Conservation (phyloP, 768 basidiomycete genomes). For the Crassisporium funariophilum region DNA sequence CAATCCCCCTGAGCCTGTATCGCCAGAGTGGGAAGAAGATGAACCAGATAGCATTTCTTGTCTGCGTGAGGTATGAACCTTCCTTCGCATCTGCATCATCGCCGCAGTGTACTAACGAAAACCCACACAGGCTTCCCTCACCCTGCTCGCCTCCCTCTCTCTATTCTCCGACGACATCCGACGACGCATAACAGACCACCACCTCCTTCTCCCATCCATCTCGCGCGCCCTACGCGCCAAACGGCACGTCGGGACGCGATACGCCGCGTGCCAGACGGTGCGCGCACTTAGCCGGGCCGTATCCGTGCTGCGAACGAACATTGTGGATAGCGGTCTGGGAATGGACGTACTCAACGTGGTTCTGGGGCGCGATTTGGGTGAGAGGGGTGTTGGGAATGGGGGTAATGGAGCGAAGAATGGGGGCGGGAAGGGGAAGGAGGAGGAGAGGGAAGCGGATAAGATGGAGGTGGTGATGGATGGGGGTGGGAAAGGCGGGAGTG, state of each 20-base stretch:
- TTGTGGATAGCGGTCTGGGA: constrained; percentile 83
- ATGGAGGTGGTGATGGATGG: constrained; percentile 2
- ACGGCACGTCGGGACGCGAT: constrained; percentile 72
- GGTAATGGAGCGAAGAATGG: constrained; percentile 8
- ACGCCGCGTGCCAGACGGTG: constrained; percentile 85
- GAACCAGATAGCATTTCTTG: constrained; percentile 59
- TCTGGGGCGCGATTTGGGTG: constrained; percentile 24
- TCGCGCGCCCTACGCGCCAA: constrained; percentile 38
- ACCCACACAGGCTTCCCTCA: constrained; percentile 59
- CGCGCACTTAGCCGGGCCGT: constrained; percentile 80
- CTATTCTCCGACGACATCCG: constrained; percentile 77
- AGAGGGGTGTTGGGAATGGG: constrained; percentile 13
- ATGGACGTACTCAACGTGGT: constrained; percentile 64
- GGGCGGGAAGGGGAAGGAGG: constrained; percentile 18
- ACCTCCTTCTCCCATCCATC: constrained; percentile 42
- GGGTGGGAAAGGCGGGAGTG: neutral
- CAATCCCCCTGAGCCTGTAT: constrained; percentile 44
- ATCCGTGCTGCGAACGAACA: constrained; percentile 77
- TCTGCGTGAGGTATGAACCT: constrained; percentile 60
- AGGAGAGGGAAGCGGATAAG: constrained; percentile 1
- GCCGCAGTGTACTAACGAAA: neutral
- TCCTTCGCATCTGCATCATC: neutral
- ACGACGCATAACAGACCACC: constrained; percentile 61
- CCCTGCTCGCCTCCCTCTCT: constrained; percentile 69
- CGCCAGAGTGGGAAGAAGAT: constrained; percentile 64